These are phyloP conservation scores for Geotrichum cucujoidarum DNA, from an alignment of 1,139 yeast genomes.

Conservation along the genomic window DNA sequence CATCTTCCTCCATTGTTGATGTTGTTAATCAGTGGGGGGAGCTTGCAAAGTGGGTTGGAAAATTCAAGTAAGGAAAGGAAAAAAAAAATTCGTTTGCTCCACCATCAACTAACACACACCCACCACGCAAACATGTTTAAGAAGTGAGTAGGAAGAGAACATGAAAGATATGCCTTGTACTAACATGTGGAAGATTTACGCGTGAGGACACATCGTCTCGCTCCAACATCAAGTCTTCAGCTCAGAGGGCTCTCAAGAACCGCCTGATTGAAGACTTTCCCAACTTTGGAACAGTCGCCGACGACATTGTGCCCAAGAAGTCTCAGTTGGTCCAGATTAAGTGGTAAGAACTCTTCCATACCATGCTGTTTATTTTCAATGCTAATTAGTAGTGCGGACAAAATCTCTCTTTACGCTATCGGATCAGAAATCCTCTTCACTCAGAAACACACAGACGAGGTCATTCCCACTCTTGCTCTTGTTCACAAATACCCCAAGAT, in stretches of 20 bases:
- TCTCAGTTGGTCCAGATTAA: constrained; percentile 77
- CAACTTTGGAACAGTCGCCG: constrained; percentile 65
- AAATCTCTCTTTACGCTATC: constrained; percentile 69
- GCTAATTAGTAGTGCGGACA: constrained; percentile 55
- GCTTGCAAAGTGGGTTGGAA: too few species aligned
- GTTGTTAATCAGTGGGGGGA: neutral
- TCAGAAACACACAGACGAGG: constrained; percentile 74
- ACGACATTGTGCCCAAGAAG: constrained; percentile 83
- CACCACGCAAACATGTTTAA: constrained; percentile 18
- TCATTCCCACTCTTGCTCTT: constrained; percentile 69
- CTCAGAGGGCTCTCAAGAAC: constrained; percentile 74
- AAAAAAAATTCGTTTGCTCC: neutral
- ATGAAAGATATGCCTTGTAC: neutral
- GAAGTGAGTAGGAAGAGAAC: constrained; percentile 14
- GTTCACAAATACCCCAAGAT: constrained; percentile 72
- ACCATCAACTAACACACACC: neutral
- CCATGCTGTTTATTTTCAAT: neutral
- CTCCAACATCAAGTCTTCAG: constrained; percentile 87
- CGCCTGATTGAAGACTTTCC: constrained; percentile 72
- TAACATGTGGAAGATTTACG: constrained; percentile 52
- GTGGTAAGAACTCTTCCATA: constrained; percentile 40
- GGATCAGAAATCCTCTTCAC: constrained; percentile 71
- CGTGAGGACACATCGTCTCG: constrained; percentile 86
- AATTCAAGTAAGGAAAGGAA: neutral
- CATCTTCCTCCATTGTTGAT: constrained; percentile 24